Percentiles rank a stretch among this genome's conserved stretches.
phyloP scores from a whole-genome alignment of 108 stramenopile species.

The Stephanodiscus minutulus region DNA sequence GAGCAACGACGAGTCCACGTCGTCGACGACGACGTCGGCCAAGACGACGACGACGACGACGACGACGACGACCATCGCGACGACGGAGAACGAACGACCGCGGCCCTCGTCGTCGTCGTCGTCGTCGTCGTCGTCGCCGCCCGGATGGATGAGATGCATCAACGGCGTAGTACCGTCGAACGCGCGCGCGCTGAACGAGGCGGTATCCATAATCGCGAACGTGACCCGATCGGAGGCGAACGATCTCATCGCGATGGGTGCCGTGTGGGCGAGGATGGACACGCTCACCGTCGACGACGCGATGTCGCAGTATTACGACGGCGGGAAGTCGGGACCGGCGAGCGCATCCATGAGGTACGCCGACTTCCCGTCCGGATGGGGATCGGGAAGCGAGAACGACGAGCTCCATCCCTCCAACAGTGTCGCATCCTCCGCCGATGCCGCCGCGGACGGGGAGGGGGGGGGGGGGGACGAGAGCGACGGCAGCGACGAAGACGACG shows the following conservation, averaged over 20 bases:
- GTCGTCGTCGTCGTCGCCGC: slow-evolving; percentile 5
- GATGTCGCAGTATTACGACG: slow-evolving; percentile 65
- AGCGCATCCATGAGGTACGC: slow-evolving; percentile 30
- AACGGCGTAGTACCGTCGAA: slow-evolving; percentile 74
- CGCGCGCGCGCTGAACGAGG: slow-evolving; percentile 72
- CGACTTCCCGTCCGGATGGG: slow-evolving; percentile 61
- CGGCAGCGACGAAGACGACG: slow-evolving; percentile 30
- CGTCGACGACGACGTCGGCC: too few relatives aligned
- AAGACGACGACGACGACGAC: too few relatives aligned
- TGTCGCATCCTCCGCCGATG: background rate
- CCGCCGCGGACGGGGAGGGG: background rate
- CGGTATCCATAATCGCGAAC: slow-evolving; percentile 62
- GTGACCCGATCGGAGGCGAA: slow-evolving; percentile 69
- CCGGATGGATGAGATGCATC: slow-evolving; percentile 54
- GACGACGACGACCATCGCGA: background rate
- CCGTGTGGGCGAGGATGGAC: slow-evolving; percentile 88
- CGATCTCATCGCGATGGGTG: slow-evolving; percentile 77
- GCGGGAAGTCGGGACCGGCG: background rate
- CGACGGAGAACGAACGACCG: background rate
- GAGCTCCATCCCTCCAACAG: too few relatives aligned
- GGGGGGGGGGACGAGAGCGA: slow-evolving; percentile 17
- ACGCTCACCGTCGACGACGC: slow-evolving; percentile 73
- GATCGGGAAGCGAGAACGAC: slow-evolving; percentile 35
- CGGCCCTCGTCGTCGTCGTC: background rate
- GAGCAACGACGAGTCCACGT: too few relatives aligned